These are phyloP conservation scores for Epicoccum nigrum DNA, from an alignment of 2,329 filamentous ascomycete species.

Conservation along the genomic window DNA sequence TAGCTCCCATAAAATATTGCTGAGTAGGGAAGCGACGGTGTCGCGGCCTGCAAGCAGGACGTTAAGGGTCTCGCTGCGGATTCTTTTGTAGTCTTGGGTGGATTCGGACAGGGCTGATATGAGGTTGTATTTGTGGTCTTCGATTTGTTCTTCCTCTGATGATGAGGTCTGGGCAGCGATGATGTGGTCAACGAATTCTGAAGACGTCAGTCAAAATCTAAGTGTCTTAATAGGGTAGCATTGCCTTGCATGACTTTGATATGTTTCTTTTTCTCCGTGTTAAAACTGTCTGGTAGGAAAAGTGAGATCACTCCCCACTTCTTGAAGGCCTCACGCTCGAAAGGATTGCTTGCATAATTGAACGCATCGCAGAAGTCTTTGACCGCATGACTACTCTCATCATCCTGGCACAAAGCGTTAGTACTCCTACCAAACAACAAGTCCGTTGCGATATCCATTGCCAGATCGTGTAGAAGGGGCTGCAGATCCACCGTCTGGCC, in stretches of 20 bases:
- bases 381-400: conserved; percentile 3
- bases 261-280: conserved; percentile 17
- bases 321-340: conserved; percentile 19
- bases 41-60: conserved; percentile 46
- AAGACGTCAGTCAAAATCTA: neutral
- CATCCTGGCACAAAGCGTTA: conserved; percentile 9
- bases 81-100: conserved; percentile 20
- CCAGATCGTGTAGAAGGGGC: conserved; percentile 32
- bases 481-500: conserved; percentile 33
- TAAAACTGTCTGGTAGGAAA: conserved; percentile 23
- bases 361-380: conserved; percentile 31
- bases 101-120: conserved; percentile 29
- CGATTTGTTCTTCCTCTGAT: neutral
- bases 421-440: conserved; percentile 38
- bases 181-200: conserved; percentile 12
- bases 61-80: conserved; percentile 42
- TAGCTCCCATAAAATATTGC: conserved; percentile 44
- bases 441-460: conserved; percentile 34
- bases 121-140: conserved; percentile 28
- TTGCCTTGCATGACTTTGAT: conserved; percentile 27
- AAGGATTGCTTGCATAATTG: conserved; percentile 29
- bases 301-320: conserved; percentile 18
- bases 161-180: neutral
- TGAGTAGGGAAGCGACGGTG: conserved; percentile 38
- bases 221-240: too few species aligned